Evolutionary conservation across 1,139 yeast species (phyloP), one percentile per base, ranked within the genome.

Genomic region (Kodamaea fungicola): DNA sequence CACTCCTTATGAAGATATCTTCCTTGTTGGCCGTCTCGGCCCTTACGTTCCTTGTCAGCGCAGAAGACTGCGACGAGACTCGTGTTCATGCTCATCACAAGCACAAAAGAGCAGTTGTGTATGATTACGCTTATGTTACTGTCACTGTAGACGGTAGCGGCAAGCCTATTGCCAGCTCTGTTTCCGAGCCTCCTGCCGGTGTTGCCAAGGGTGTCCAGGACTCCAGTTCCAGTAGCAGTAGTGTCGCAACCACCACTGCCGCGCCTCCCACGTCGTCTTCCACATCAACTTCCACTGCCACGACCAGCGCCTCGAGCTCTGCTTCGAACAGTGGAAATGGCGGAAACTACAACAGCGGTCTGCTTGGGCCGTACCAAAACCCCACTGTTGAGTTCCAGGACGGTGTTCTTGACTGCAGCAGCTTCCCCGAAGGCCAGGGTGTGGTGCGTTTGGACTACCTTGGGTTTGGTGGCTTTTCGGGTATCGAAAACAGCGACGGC

Each of bases 391-490:
- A 68, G 44, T 90, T 90, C 71, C 72, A 75, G 61, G 97, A 92
- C 59, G 97, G 97, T 57, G 75, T 74, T 42, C 64, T 81, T 60
- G 64, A 75, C 46, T 92, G 98, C 74, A 67, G 78, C 45, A 55
- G 69, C 35, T 88, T 92, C 81, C 97, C 97, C 61, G 64, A 82
- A 24, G 96, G 95, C 49, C 78, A 88, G 59, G 97, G 97, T 74
- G 96, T 92, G 44, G 72, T 92, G 54, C 62, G 90, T 31, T 69
- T 90, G 39, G 85, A 84, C 67, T 83, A 88, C 82, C 69, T 88
- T 44, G 83, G 80, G 39, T 74, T 80, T 43, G 95, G 92, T 50
- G 98, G 98, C 51, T 92, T 95, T 95, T 78, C 97, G 38, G 88
- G 96, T 41, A 76, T 92, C 54, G 59, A 62, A 56, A 67, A 78